phyloP scores from a whole-genome alignment of 768 basidiomycete genomes.

The Scleroderma bovista region DNA sequence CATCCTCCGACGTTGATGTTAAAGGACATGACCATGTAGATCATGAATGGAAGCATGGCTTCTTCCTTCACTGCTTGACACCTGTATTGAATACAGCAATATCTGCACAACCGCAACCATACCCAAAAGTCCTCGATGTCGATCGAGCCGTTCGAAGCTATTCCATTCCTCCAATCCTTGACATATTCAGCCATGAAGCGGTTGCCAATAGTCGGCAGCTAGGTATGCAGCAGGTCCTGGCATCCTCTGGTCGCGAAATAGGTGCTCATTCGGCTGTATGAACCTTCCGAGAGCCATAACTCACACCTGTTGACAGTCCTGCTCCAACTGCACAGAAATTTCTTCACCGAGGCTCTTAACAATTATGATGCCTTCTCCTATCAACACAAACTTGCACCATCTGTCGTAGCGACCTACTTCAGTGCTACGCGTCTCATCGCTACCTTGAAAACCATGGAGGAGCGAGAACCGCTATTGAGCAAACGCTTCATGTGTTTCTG shows the following conservation, averaged over 20 bases:
- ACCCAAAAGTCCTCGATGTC: constrained; percentile 45
- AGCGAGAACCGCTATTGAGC: constrained; percentile 54
- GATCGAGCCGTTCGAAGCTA: constrained; percentile 55
- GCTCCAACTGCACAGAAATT: constrained; percentile 61
- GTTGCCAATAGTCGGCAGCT: constrained; percentile 43
- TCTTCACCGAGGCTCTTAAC: constrained; percentile 62
- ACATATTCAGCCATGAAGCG: constrained; percentile 35
- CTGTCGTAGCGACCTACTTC: constrained; percentile 64
- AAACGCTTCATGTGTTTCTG: constrained; percentile 67
- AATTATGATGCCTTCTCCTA: constrained; percentile 48
- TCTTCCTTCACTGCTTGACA: constrained; percentile 57
- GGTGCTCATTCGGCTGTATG: constrained; percentile 30
- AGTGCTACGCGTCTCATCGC: constrained; percentile 53
- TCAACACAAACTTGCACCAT: constrained; percentile 59
- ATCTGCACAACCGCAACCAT: constrained; percentile 46
- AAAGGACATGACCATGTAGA: constrained; percentile 36
- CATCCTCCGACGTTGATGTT: constrained; percentile 8
- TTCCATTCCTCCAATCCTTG: constrained; percentile 44
- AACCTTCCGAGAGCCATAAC: not conserved
- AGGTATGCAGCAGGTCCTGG: constrained; percentile 60
- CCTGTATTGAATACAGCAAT: constrained; percentile 58
- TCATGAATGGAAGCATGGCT: constrained; percentile 66
- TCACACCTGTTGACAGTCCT: constrained; percentile 39
- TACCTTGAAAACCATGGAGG: constrained; percentile 50
- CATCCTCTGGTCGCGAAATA: constrained; percentile 57